phyloP scores from a whole-genome alignment of 768 basidiomycete genomes.

The Rhodotorula graminis region DNA sequence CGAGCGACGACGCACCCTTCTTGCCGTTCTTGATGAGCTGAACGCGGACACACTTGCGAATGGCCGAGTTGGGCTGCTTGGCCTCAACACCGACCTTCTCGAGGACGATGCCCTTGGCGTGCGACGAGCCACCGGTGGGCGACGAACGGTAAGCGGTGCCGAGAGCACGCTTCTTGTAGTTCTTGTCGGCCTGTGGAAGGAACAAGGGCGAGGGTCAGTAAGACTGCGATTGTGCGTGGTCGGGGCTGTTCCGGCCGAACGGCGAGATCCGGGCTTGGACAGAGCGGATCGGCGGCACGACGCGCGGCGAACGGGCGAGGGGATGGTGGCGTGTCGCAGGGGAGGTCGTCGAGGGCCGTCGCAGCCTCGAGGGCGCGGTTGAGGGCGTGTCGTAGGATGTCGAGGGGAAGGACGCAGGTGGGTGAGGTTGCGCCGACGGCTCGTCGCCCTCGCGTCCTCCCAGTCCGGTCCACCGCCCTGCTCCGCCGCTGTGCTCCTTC shows the following conservation, averaged over 20 bases:
- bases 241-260: neutral
- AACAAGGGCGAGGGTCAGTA: conserved; percentile 6
- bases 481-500: too few relatives aligned
- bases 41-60: conserved; percentile 99
- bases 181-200: conserved; percentile 78
- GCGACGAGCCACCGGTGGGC: conserved; percentile 96
- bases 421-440: too few relatives aligned
- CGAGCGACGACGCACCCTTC: conserved; percentile 54
- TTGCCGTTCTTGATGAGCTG: conserved; percentile 99
- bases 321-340: too few relatives aligned
- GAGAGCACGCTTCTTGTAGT: conserved; percentile 98
- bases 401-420: too few relatives aligned
- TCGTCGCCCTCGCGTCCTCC: too few relatives aligned
- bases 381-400: too few relatives aligned
- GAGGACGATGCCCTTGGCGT: conserved; percentile 99
- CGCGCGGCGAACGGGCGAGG: too few relatives aligned
- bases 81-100: conserved; percentile 99
- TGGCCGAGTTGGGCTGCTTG: conserved; percentile 99
- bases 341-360: too few relatives aligned
- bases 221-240: neutral
- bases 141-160: conserved; percentile 99
- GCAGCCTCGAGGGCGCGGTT: too few relatives aligned
- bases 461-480: too few relatives aligned
- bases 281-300: too few relatives aligned
- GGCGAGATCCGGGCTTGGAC: too few relatives aligned